A percentile compares a stretch with the other conserved stretches of the same genome.
phyloP scores from a whole-genome alignment of 2,329 filamentous ascomycete species.

The Aureobasidium sp. region DNA sequence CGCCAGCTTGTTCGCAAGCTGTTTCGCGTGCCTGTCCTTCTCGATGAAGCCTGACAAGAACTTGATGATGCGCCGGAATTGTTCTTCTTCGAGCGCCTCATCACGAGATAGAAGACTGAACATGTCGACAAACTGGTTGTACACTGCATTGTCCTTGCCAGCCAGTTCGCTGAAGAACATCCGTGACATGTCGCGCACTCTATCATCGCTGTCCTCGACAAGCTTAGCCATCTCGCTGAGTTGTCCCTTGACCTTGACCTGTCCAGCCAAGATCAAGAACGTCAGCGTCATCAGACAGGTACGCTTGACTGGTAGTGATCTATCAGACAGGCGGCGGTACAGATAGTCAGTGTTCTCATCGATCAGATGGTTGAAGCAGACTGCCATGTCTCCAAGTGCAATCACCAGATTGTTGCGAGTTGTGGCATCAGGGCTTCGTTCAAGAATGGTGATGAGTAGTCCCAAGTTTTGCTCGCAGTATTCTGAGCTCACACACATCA shows the following conservation, averaged over 20 bases:
- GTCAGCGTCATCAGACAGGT: constrained; percentile 98
- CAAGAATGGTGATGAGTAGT: constrained; percentile 94
- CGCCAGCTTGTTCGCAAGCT: constrained; percentile 86
- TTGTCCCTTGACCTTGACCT: constrained; percentile 99
- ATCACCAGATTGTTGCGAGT: constrained; percentile 95
- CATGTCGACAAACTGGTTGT: constrained; percentile 99
- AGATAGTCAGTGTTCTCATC: constrained; percentile 99
- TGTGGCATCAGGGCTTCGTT: constrained; percentile 83
- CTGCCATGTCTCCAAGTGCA: constrained; percentile 95
- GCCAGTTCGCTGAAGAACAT: constrained; percentile 99
- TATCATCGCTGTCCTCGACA: constrained; percentile 88
- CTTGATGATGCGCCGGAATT: constrained; percentile 76
- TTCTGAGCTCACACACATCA: constrained; percentile 96
- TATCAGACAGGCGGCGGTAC: constrained; percentile 84
- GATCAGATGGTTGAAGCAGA: constrained; percentile 98
- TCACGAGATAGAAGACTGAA: constrained; percentile 87
- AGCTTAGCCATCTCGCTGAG: constrained; percentile 99
- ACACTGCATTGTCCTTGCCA: constrained; percentile 97
- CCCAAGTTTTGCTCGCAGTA: constrained; percentile 92
- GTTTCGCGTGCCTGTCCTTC: constrained; percentile 98
- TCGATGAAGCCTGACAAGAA: constrained; percentile 95
- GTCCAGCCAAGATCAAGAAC: constrained; percentile 90
- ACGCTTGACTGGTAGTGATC: constrained; percentile 82
- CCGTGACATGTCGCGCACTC: constrained; percentile 82
- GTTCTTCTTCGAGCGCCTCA: constrained; percentile 70